A percentile compares a stretch with the other conserved stretches of the same genome.
These are phyloP conservation scores for Leptomonas pyrrhocoris DNA, from an alignment of 208 protist species.

Conservation along the genomic window DNA sequence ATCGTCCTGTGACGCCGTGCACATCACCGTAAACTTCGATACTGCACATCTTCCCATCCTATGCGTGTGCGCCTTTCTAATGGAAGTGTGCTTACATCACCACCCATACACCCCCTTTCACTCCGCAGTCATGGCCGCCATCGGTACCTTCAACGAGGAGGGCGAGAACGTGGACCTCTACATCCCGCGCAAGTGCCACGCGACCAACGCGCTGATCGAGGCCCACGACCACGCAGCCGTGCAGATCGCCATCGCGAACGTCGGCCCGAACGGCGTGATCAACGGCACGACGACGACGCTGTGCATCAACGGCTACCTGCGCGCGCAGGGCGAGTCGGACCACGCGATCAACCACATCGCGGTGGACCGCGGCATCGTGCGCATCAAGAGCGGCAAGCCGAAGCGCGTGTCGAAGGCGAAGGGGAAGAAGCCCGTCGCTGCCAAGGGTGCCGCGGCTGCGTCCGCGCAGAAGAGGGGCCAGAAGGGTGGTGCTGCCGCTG, in stretches of 20 bases:
- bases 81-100: constrained; percentile 6
- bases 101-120: background rate
- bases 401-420: constrained; percentile 54
- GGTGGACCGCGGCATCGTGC: constrained; percentile 80
- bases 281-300: constrained; percentile 93
- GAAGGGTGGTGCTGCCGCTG: constrained; percentile 30
- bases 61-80: too few species aligned
- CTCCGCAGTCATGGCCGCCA: constrained; percentile 64
- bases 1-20: too few species aligned
- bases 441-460: constrained; percentile 38
- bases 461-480: constrained; percentile 19
- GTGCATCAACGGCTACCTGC: constrained; percentile 95
- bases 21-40: too few species aligned
- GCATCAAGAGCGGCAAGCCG: constrained; percentile 88
- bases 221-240: constrained; percentile 96
- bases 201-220: constrained; percentile 94
- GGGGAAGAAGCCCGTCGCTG: constrained; percentile 34
- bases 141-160: constrained; percentile 92
- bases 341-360: constrained; percentile 95
- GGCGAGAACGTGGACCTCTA: constrained; percentile 95
- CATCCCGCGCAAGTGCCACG: constrained; percentile 97
- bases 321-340: constrained; percentile 93
- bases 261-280: constrained; percentile 90
- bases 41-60: too few species aligned
- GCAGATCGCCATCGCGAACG: constrained; percentile 96